A percentile compares a stretch with the other conserved stretches of the same genome.
phyloP scores from a whole-genome alignment of 495 filamentous ascomycete genomes.

The Xylaria scruposa region DNA sequence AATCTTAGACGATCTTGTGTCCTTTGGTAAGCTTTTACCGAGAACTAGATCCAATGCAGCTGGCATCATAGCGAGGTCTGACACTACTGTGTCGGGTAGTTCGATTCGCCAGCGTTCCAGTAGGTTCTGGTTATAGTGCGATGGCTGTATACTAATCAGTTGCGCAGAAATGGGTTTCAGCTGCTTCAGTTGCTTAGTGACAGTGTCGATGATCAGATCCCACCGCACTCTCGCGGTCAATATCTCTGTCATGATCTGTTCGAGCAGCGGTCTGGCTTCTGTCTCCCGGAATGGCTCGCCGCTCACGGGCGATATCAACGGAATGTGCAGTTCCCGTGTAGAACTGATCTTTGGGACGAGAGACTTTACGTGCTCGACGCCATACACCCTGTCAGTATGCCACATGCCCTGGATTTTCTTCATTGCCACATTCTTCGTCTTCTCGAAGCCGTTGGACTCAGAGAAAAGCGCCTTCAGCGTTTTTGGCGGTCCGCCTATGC shows the following conservation, averaged over 20 bases:
- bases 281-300: not conserved
- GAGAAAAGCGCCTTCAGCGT: not conserved
- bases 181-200: not conserved
- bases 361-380: not conserved
- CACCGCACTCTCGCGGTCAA: not conserved
- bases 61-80: not conserved
- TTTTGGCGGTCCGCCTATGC: not conserved
- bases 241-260: not conserved
- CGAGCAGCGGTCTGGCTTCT: not conserved
- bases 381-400: not conserved
- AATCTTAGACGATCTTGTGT: not conserved
- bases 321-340: not conserved
- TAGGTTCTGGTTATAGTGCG: not conserved
- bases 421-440: not conserved
- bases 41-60: not conserved
- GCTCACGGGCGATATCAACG: not conserved
- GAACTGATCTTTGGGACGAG: not conserved
- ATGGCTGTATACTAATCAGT: not conserved
- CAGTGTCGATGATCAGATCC: not conserved
- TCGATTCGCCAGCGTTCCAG: not conserved
- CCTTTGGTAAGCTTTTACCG: not conserved
- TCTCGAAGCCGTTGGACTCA: not conserved
- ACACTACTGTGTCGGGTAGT: not conserved
- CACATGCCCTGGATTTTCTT: not conserved
- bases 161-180: not conserved